Base-by-base conservation (phyloP, 257 asterid species). In the Primulina eburnea region DNA sequence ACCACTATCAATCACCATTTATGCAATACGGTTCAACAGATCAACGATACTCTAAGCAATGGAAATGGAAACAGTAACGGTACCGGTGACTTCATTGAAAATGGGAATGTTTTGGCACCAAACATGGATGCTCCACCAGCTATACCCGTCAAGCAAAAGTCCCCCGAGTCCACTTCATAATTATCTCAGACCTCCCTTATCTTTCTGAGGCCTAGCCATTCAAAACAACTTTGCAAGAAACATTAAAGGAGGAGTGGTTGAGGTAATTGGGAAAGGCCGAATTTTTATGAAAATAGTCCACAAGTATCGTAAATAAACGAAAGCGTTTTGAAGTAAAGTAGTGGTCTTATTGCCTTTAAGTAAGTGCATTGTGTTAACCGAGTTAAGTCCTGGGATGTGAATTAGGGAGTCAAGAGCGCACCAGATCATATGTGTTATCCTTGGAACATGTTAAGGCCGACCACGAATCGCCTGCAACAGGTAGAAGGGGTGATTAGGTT, bases 361-460 rank as follows among this genome's bases (percentile, higher is more conserved):
- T 76, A 67, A 73, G 71, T 64, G 26, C 12, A 33, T 66, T 20
- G 26, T 59, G 67, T 12, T 21, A 5, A 35, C 7, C 24, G 10
- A 62, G 59, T 60, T 32, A 18, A 35, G 50, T 57, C 30, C 34
- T 65, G 70, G 35, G 47, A 35, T 56, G 63, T 59, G 65, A 40
- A 58, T 59, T 71, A 55, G 76, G 91, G 78, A 90, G 98, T 92
- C 98, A 92, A 92, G 98, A 92, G 88, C 97, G 98, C 89, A 92
- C 98, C 97, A 84, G 73, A 72, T 47, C 56, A 47, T 38, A 9
- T 47, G 20, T 71, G 62, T 73, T 73, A 80, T 81, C 95, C 89
- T 88, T 82, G 85, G 79, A 78, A 68, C 20, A 62, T 77, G 87
- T 69, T 76, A 62, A 76, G 82, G 81, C 72, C 47, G 70, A 2